Evolutionary conservation across 148 eudicot species (phyloP).

Genomic region (Silene conica): DNA sequence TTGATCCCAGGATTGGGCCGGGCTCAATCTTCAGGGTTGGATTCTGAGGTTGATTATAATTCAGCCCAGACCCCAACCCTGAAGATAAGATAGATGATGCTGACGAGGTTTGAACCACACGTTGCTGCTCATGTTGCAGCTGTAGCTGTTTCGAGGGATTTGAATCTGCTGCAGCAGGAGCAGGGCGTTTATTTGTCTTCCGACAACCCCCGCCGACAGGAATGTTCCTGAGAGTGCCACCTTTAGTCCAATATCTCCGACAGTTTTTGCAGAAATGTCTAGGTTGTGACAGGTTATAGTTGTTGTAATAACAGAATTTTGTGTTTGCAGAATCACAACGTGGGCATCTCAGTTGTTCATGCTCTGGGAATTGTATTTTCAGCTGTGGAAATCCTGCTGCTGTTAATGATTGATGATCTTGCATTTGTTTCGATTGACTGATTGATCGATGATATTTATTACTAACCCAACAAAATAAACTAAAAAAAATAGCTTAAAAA

Average conservation of each 20-base stretch:
- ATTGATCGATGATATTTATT: not conserved
- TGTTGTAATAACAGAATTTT: constrained; percentile 72
- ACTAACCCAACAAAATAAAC: not conserved
- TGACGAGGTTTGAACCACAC: not conserved
- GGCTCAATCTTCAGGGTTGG: constrained; percentile 1
- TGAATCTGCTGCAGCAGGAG: constrained; percentile 18
- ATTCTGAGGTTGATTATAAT: not conserved
- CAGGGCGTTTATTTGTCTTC: constrained; percentile 53
- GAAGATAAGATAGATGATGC: not conserved
- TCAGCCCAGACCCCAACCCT: not conserved
- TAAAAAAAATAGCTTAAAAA: not conserved
- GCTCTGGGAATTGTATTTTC: constrained; percentile 38
- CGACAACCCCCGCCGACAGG: constrained; percentile 94
- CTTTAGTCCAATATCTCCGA: constrained; percentile 89
- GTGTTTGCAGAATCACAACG: constrained; percentile 58
- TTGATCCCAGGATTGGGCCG: not conserved
- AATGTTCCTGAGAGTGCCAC: constrained; percentile 79
- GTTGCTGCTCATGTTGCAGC: not conserved
- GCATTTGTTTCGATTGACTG: constrained; percentile 18
- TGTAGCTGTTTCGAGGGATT: not conserved
- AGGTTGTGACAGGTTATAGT: constrained; percentile 67
- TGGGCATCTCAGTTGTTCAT: constrained; percentile 58
- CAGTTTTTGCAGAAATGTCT: constrained; percentile 77
- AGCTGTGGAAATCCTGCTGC: constrained; percentile 16
- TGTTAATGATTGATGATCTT: constrained; percentile 22